Conservation (phyloP, 2,329 filamentous ascomycete species). For the Paecilomyces variotii region DNA sequence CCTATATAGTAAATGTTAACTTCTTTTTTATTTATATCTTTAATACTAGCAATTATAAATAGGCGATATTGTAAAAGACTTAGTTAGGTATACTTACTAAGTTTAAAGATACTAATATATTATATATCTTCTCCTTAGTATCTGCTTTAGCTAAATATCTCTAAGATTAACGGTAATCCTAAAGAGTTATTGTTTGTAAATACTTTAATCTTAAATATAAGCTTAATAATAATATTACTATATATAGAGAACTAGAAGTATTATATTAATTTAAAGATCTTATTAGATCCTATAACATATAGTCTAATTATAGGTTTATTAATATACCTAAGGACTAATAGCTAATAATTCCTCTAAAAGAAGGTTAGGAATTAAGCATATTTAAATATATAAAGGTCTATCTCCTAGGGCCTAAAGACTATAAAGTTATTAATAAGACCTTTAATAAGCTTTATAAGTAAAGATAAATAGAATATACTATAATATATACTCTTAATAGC, state of each 20-base stretch:
- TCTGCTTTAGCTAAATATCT: no score
- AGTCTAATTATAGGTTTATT: neutral
- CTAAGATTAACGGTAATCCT: no score
- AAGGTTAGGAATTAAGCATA: neutral
- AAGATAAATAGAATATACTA: neutral
- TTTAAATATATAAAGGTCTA: neutral
- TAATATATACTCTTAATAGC: neutral
- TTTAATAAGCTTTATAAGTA: neutral
- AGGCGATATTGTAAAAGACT: no score
- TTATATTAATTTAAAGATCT: neutral
- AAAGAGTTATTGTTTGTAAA: no score
- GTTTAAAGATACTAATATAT: no score
- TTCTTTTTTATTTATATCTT: no score
- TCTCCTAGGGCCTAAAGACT: neutral
- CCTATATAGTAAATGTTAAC: no score
- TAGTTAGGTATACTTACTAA: no score
- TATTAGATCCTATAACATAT: neutral
- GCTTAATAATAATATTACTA: neutral
- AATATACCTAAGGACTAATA: neutral
- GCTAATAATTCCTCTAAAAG: neutral
- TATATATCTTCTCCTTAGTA: no score
- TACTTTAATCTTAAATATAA: neutral
- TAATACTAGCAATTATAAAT: no score
- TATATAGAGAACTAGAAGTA: neutral
- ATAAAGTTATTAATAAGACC: neutral